These are phyloP conservation scores for Adiantum capillusveneris DNA, from an alignment of 75 land plant genomes.

Conservation along the genomic window DNA sequence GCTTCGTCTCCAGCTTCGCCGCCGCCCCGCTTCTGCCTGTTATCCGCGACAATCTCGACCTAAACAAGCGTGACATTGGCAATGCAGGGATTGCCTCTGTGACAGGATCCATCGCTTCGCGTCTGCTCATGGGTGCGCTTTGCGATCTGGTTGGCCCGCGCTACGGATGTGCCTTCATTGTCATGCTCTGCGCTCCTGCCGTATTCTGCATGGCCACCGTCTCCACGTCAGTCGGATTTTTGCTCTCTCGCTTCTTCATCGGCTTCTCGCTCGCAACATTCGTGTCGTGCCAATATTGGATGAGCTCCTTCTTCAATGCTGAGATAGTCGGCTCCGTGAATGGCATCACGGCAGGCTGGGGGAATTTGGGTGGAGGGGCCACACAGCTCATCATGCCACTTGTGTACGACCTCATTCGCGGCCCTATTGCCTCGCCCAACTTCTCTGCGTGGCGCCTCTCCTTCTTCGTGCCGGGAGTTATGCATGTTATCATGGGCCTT, in stretches of 20 bases:
- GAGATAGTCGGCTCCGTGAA: too few species aligned
- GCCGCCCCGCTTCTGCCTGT: constrained; percentile 86
- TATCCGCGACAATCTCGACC: constrained; percentile 72
- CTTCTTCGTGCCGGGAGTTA: constrained; percentile 58
- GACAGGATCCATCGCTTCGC: too few species aligned
- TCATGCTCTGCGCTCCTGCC: constrained; percentile 72
- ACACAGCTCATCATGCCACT: too few species aligned
- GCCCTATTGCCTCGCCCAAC: constrained; percentile 24
- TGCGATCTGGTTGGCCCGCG: constrained; percentile 85
- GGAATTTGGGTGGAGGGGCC: constrained; percentile 88
- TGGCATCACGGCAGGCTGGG: too few species aligned
- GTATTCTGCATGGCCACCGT: constrained; percentile 68
- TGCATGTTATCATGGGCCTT: constrained; percentile 57
- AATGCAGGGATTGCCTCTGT: too few species aligned
- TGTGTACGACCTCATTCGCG: constrained; percentile 42
- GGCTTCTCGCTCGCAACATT: too few species aligned
- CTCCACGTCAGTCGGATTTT: constrained; percentile 38
- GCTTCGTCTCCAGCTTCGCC: too few species aligned
- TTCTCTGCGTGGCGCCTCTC: constrained; percentile 71
- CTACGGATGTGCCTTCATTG: too few species aligned
- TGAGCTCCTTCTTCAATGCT: too few species aligned
- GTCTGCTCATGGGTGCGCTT: constrained; percentile 73
- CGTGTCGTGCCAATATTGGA: too few species aligned
- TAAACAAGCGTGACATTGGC: too few species aligned
- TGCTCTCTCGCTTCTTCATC: constrained; percentile 62